Base-by-base conservation (phyloP, 176 grass and related monocot species). In the Triticum turgidum region DNA sequence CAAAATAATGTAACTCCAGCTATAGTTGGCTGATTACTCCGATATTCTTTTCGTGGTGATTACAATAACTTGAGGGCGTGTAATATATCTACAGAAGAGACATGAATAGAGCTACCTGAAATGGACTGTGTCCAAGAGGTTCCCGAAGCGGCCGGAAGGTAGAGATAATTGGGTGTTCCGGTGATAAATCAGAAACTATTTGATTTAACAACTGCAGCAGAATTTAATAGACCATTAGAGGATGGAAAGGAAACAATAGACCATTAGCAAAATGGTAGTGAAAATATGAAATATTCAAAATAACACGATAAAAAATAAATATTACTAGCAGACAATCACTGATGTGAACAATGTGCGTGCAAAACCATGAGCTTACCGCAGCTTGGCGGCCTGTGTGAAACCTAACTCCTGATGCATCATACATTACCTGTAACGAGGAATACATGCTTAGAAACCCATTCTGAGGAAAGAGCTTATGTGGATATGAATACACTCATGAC, bases 301-400 rank as follows among this genome's bases (percentile, higher is more conserved):
- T 34, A 67, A 62, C 44, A 69, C 33, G 3, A 8, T 81, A 12
- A 80, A 75, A 21, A 20, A 64, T 65, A n/a, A 34, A 51, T 56
- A 11, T 65, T 66, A 20, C 7, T 33, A 25, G 13, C 9, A 68
- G 21, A 38, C 56, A 39, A 9, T 49, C 17, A 27, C 2, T 33
- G 30, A n/a, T 81, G 32, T 41, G 81, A 18, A 25, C 21, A 39
- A 41, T 67, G 78, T 11, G 77, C 22, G 30, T 30, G 47, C 5
- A 69, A 81, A 81, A 66, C 12, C 27, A 83, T 62, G 67, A 82
- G 32, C 85, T 93, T 97, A 99, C 97, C 67, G 90, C 94, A 90
- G 97, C 97, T 91, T 99, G 97, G 30, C 94, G 89, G 79, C 97
- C 97, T 32, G 97, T 93, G 93, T 99, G 97, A 70, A 89, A 93